Base-by-base conservation (phyloP, 768 basidiomycete genomes). In the Fibroporia radiculosa region DNA sequence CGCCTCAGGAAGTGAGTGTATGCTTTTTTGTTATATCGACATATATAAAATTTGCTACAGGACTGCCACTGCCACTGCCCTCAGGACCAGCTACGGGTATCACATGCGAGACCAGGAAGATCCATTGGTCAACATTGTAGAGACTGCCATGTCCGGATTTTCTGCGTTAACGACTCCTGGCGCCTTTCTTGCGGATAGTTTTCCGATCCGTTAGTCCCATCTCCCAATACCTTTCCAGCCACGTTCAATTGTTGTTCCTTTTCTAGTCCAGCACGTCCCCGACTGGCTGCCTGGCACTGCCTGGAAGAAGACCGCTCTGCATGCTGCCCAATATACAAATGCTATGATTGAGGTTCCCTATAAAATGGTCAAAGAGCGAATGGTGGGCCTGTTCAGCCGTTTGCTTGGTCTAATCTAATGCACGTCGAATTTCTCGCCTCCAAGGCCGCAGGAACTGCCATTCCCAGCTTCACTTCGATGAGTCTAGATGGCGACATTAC, bases 1-100 rank as follows among this genome's bases (percentile, higher is more conserved):
- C 65, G 72, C 23, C 53, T 75, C 35, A 67, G 73, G 12, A 61
- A 64, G 71, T 70, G 41, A 35, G 65, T n/a, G n/a, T n/a, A n/a
- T n/a, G n/a, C n/a, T 12, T 13, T n/a, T 4, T 39, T 8, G 37
- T 20, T 23, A 19, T 4, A 27, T 37, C n/a, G 6, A 6, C 14
- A 37, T 18, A 2, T 13, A 4, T 16, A 11, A 27, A 6, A 8
- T 19, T n/a, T 7, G 3, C 26, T 44, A n/a, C 37, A 65, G 64
- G 20, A 48, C 52, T 8, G 54, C 63, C 0, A 59, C 52, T 5
- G 45, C 53, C 1, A 53, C 55, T 31, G 59, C 61, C 31, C 33
- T 61, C 28, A 53, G 51, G 35, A 55, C 62, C 14, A 36, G 53
- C 1, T 60, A 66, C 31, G 63, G 64, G 0, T 59, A 62, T 48